phyloP scores from a whole-genome alignment of 345 rosid genomes.

The Eucalyptus erythrocorys region DNA sequence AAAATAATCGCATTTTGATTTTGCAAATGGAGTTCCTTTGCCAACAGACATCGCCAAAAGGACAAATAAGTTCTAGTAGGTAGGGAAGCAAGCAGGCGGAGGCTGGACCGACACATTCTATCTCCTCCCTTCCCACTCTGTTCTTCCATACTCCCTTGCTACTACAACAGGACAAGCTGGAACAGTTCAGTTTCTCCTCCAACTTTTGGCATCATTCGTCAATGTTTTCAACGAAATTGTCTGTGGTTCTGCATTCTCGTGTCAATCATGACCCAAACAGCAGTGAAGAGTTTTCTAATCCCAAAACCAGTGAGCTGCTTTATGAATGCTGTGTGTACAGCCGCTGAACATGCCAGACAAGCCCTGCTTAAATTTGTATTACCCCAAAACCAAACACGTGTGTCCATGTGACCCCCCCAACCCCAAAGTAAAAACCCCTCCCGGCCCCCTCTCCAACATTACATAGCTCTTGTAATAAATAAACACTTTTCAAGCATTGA shows the following conservation, averaged over 20 bases:
- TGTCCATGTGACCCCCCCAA: neutral
- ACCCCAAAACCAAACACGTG: slow-evolving; percentile 1
- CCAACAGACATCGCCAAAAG: neutral
- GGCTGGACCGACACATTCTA: neutral
- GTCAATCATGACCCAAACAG: neutral
- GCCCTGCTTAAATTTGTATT: neutral
- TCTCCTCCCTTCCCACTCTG: neutral
- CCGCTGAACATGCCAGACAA: neutral
- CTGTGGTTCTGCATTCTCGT: neutral
- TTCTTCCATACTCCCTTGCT: neutral
- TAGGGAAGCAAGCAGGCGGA: neutral
- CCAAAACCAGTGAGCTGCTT: neutral
- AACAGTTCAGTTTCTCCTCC: neutral
- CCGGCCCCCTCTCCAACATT: neutral
- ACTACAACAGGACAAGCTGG: neutral
- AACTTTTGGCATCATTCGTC: neutral
- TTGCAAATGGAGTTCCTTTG: neutral
- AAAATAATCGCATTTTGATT: neutral
- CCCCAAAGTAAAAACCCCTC: neutral
- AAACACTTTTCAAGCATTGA: neutral
- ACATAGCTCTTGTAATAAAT: neutral
- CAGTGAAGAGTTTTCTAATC: neutral
- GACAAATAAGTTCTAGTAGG: neutral
- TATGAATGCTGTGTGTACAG: neutral
- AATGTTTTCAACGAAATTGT: neutral